Percentiles rank a stretch among this genome's conserved stretches.
Conservation (phyloP, 495 filamentous ascomycete genomes). For the Tetracladium marchalianum region DNA sequence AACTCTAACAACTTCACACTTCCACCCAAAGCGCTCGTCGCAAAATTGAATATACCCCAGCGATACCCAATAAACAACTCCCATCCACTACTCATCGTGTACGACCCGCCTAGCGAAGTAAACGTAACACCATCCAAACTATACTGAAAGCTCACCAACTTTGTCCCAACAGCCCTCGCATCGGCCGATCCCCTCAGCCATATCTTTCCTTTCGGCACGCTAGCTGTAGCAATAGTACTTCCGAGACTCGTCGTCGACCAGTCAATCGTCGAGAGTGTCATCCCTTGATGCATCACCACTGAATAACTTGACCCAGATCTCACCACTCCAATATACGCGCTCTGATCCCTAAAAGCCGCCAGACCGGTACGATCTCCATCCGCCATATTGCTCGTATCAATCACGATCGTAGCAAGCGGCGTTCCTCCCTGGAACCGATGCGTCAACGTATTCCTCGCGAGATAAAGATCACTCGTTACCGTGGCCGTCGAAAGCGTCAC, state of each 20-base stretch:
- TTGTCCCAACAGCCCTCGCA: conserved; percentile 11
- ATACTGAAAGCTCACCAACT: conserved; percentile 37
- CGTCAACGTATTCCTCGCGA: conserved; percentile 46
- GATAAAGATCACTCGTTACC: conserved; percentile 41
- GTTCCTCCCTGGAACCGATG: conserved; percentile 39
- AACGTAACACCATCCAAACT: conserved; percentile 39
- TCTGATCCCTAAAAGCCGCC: conserved; percentile 38
- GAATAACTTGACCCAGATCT: conserved; percentile 18
- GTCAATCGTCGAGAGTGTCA: conserved; percentile 17
- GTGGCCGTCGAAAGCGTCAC: conserved; percentile 38
- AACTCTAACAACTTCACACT: conserved; percentile 31
- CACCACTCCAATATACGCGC: conserved; percentile 41
- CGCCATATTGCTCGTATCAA: conserved; percentile 36
- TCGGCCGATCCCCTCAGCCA: conserved; percentile 8
- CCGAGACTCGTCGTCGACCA: conserved; percentile 12
- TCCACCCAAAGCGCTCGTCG: conserved; percentile 41
- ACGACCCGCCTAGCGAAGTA: conserved; percentile 29
- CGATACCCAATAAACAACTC: conserved; percentile 46
- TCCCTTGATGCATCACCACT: conserved; percentile 16
- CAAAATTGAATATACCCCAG: conserved; percentile 49
- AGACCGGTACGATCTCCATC: conserved; percentile 43
- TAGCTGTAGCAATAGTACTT: conserved; percentile 18
- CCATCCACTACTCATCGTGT: conserved; percentile 35
- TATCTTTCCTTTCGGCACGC: conserved; percentile 6
- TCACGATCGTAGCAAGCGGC: conserved; percentile 29